Conservation (phyloP, 2,329 filamentous ascomycete genomes). For the Aspergillus quadricinctus region DNA sequence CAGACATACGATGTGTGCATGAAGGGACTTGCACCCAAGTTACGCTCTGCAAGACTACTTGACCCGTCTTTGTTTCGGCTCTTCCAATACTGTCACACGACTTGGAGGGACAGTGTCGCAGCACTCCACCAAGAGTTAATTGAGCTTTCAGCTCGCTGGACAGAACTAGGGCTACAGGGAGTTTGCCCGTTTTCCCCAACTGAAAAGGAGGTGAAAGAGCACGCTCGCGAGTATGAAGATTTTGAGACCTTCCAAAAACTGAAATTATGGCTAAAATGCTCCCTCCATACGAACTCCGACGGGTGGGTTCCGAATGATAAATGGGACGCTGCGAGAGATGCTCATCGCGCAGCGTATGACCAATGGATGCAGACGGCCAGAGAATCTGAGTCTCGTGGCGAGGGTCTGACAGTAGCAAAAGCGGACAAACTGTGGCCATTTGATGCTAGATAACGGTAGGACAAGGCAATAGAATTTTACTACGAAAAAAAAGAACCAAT, state of each 20-base stretch:
- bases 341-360: constrained; percentile 24
- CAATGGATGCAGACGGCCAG: constrained; percentile 26
- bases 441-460: constrained; percentile 15
- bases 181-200: constrained; percentile 22
- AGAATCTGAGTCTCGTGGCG: constrained; percentile 17
- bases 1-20: constrained; percentile 28
- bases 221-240: constrained; percentile 26
- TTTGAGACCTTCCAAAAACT: constrained; percentile 27
- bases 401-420: constrained; percentile 20
- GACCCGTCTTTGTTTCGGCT: constrained; percentile 26
- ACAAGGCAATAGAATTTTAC: too few species aligned
- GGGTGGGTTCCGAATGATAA: constrained; percentile 30
- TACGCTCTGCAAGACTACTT: constrained; percentile 22
- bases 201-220: constrained; percentile 21
- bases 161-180: constrained; percentile 20
- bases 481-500: too few species aligned
- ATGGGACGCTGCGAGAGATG: constrained; percentile 25
- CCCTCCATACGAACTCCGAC: constrained; percentile 26
- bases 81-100: constrained; percentile 28
- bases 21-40: constrained; percentile 19
- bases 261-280: constrained; percentile 23
- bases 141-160: constrained; percentile 24
- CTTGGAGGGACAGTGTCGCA: constrained; percentile 24
- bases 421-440: constrained; percentile 26
- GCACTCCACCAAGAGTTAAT: constrained; percentile 30